These are phyloP conservation scores for Albugo candida DNA, from an alignment of 352 stramenopile genomes.

Conservation along the genomic window DNA sequence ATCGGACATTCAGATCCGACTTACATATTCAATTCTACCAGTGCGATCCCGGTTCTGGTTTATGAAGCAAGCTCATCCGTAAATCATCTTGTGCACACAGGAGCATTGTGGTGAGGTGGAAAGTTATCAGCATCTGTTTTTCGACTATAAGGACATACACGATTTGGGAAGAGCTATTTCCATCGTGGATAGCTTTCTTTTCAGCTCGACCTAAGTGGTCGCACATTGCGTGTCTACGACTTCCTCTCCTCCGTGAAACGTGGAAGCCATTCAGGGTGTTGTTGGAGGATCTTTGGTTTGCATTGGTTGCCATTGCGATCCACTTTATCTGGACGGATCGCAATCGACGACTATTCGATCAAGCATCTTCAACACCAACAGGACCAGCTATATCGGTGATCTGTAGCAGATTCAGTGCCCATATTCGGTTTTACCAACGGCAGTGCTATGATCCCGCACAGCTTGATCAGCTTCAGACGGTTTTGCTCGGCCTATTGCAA, in stretches of 20 bases:
- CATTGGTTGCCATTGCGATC: constrained; percentile 2
- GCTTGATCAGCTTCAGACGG: no score
- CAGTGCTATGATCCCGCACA: background rate
- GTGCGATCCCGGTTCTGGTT: constrained; percentile 7
- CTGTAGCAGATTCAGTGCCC: background rate
- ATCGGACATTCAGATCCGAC: constrained; percentile 6
- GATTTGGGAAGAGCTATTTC: constrained; percentile 1
- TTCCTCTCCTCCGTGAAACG: background rate
- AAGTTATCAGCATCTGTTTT: constrained; percentile 6
- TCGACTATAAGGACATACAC: constrained; percentile 2
- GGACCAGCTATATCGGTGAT: constrained; percentile 1
- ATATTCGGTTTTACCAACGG: background rate
- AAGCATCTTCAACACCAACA: background rate
- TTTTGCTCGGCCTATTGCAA: no score
- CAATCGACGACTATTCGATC: constrained; percentile 4
- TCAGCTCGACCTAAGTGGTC: constrained; percentile 1
- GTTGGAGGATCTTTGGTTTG: constrained; percentile 2
- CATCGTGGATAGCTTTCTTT: background rate
- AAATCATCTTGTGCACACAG: background rate
- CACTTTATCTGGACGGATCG: constrained; percentile 5
- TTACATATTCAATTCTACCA: constrained; percentile 5
- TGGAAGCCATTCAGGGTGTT: constrained; percentile 1
- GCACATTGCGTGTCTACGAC: background rate
- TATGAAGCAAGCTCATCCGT: constrained; percentile 1
- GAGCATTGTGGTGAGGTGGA: constrained; percentile 4